Evolutionary conservation across 2,329 filamentous ascomycete species (phyloP).

Genomic region (Aspergillus phoenicis): DNA sequence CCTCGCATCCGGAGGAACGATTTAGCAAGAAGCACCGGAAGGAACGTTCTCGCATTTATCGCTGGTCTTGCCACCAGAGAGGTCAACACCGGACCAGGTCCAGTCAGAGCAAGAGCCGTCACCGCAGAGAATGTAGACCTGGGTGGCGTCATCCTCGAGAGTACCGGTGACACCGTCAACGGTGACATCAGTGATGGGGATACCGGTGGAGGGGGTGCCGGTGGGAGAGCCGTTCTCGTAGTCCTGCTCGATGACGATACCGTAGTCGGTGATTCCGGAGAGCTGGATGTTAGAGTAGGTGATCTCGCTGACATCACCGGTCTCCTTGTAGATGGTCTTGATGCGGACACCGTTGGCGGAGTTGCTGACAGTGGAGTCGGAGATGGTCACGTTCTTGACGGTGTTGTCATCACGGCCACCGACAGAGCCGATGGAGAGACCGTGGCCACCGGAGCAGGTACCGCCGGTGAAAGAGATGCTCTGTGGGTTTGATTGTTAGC

Average conservation of each 20-base stretch:
- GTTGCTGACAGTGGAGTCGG: constrained; percentile 52
- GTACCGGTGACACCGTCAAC: constrained; percentile 41
- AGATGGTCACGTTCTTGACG: constrained; percentile 57
- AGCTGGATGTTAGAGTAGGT: constrained; percentile 59
- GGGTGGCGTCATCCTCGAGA: constrained; percentile 36
- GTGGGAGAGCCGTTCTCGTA: constrained; percentile 54
- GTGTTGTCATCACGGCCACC: constrained; percentile 58
- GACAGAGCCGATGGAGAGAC: constrained; percentile 61
- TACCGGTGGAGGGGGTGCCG: constrained; percentile 41
- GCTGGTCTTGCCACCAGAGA: constrained; percentile 56
- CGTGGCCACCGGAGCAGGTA: constrained; percentile 47
- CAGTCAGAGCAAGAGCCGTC: constrained; percentile 56
- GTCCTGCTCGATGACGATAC: constrained; percentile 62
- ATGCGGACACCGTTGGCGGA: constrained; percentile 61
- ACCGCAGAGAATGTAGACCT: constrained; percentile 60
- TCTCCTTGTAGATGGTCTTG: constrained; percentile 58
- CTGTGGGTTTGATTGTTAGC: not conserved
- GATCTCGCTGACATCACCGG: constrained; percentile 55
- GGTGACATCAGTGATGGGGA: constrained; percentile 46
- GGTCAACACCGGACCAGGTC: constrained; percentile 54
- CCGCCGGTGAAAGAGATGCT: constrained; percentile 35
- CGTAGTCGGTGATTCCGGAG: constrained; percentile 45
- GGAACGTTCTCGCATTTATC: constrained; percentile 47
- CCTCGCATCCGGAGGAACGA: not conserved
- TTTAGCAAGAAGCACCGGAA: constrained; percentile 38